Conservation (phyloP, 352 stramenopile genomes). For the Blastocystis sp. region DNA sequence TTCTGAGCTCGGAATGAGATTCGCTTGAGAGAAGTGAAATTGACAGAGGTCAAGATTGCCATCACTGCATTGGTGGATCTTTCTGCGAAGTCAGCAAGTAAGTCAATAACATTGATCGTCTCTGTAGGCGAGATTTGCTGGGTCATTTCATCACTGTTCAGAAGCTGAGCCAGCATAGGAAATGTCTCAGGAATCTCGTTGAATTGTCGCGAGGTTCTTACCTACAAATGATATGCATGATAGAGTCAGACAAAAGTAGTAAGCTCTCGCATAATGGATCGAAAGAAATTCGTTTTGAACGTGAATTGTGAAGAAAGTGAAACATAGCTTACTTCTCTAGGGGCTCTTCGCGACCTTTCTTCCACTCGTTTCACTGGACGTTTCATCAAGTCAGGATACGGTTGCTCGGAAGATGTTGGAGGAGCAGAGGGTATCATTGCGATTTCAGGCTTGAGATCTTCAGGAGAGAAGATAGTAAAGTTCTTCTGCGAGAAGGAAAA, state of each 20-base stretch:
- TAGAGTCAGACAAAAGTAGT: background rate
- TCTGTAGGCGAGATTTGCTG: conserved; percentile 7
- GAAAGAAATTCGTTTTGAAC: conserved; percentile 46
- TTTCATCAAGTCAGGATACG: background rate
- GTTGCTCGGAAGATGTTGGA: background rate
- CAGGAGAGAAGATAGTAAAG: background rate
- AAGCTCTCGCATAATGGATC: conserved; percentile 5
- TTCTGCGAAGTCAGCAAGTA: conserved; percentile 35
- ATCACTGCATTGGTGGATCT: background rate
- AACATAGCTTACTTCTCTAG: background rate
- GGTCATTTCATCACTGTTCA: conserved; percentile 48
- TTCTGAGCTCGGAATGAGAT: conserved; percentile 25
- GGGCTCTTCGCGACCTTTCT: background rate
- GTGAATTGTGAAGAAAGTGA: background rate
- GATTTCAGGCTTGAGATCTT: background rate
- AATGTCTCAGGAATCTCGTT: conserved; percentile 12
- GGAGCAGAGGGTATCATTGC: background rate
- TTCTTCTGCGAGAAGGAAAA: background rate
- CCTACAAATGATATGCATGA: background rate
- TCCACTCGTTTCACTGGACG: background rate
- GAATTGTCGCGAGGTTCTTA: background rate
- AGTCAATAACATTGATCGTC: conserved; percentile 9
- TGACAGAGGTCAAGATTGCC: conserved; percentile 20
- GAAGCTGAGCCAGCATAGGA: conserved; percentile 21
- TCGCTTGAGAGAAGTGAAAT: conserved; percentile 19